Percentiles rank a stretch among this genome's conserved stretches.
These are phyloP conservation scores for Leccinum solheimii DNA, from an alignment of 1,284 basidiomycete species.

Conservation along the genomic window DNA sequence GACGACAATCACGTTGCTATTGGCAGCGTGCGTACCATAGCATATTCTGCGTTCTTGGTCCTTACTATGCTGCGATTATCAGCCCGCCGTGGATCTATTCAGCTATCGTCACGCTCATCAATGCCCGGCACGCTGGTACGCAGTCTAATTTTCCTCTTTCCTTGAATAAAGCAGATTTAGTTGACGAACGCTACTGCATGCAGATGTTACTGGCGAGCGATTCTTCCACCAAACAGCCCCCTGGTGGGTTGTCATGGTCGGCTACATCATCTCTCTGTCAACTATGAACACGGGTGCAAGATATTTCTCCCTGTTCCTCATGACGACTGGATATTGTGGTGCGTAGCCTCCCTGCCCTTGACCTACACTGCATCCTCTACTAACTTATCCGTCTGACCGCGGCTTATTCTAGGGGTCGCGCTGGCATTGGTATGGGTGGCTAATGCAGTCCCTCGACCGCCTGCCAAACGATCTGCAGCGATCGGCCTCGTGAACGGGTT, in stretches of 20 bases:
- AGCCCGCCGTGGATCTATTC: neutral
- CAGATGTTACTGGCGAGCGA: neutral
- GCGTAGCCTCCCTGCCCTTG: neutral
- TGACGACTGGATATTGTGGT: neutral
- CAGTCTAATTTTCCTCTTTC: too few relatives aligned
- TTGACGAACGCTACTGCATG: neutral
- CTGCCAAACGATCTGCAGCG: neutral
- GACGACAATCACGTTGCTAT: neutral
- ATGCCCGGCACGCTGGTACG: neutral
- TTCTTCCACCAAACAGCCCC: neutral
- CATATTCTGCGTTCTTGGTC: neutral
- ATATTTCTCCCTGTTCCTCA: neutral
- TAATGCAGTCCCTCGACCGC: neutral
- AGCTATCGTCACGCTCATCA: neutral
- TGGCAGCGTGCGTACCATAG: neutral
- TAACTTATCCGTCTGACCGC: neutral
- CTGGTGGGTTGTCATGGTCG: neutral
- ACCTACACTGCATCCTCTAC: too few relatives aligned
- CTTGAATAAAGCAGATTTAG: neutral
- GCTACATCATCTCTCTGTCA: conserved; percentile 1
- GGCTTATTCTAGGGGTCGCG: neutral
- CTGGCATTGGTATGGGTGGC: neutral
- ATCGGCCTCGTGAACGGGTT: neutral
- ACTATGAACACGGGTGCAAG: neutral
- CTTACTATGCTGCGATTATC: neutral